Base-by-base conservation (phyloP, 2,329 filamentous ascomycete genomes). In the Neopestalotiopsis clavispora region DNA sequence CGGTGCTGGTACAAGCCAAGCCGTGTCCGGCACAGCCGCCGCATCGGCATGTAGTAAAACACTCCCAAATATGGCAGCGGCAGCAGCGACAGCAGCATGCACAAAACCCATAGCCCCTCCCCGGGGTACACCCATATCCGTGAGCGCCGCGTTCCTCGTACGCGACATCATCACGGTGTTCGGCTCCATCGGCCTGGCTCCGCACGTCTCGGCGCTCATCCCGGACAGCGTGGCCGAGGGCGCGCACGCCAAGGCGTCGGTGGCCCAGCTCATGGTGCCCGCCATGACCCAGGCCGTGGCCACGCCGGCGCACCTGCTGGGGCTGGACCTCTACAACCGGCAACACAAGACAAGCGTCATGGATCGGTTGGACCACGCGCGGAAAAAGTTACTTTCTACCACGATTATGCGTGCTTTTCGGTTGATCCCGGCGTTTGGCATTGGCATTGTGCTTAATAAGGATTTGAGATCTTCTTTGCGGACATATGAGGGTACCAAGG, bases 111-210 rank as follows among this genome's bases (percentile, higher is more conserved):
- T 28, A 38, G 34, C 10, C 10, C 34, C 14, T 20, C 32, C 58
- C 1, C 66, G 68, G 0, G 72, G 67, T 2, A 62, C 78, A 0
- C 73, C 76, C 0, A 72, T 68, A n/a, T 72, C 75, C 1, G 75
- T 75, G 0, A 74, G 75, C 0, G 72, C 72, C 6, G 71, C 76
- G 0, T 79, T 79, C 5, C 69, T 79, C 0, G 66, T 77, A 4
- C 70, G 78, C 63, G 77, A 79, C 58, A 75, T 73, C 1, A 70
- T 79, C 20, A 79, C 77, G 0, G 77, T 79, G 23, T 79, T 78
- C 66, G 78, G 78, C 0, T 79, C 77, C 0, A 78, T 79, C 17
- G 76, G 75, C 0, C 72, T 79, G 68, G 76, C 77, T 1, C 74
- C 73, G 0, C 72, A 70, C 68, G 13, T 79, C 0, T 75, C 78